A percentile compares a stretch with the other conserved stretches of the same genome.
These are phyloP conservation scores for Rhodamnia rubescens DNA, from an alignment of 345 rosid genomes.

Conservation along the genomic window DNA sequence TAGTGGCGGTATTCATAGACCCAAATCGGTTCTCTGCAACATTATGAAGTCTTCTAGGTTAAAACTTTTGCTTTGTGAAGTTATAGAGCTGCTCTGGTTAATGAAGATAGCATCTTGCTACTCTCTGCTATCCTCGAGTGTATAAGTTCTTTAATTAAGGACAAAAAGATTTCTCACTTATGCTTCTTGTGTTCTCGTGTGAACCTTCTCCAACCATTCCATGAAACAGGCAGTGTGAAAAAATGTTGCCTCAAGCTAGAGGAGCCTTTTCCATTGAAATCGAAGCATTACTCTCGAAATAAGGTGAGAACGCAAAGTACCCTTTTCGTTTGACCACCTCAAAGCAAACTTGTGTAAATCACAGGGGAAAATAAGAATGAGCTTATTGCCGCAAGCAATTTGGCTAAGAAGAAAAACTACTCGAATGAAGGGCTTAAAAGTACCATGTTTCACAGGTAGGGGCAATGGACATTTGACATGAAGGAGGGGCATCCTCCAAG, in stretches of 20 bases:
- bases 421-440: background rate
- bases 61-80: background rate
- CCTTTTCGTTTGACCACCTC: background rate
- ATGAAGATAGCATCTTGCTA: background rate
- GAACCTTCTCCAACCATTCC: background rate
- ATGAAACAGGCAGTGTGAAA: background rate
- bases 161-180: background rate
- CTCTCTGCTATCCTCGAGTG: background rate
- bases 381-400: background rate
- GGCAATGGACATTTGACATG: background rate
- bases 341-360: background rate
- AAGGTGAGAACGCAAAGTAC: background rate
- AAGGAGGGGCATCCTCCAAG: background rate
- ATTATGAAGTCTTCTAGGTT: background rate
- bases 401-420: background rate
- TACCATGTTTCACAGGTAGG: background rate
- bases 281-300: background rate
- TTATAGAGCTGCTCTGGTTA: background rate
- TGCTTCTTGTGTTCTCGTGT: background rate
- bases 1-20: background rate
- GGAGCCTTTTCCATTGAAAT: rapidly evolving
- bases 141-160: background rate
- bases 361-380: background rate
- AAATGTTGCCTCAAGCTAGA: background rate
- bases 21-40: background rate